phyloP scores from a whole-genome alignment of 169 alveolate genomes.

The Toxoplasma gondii region DNA sequence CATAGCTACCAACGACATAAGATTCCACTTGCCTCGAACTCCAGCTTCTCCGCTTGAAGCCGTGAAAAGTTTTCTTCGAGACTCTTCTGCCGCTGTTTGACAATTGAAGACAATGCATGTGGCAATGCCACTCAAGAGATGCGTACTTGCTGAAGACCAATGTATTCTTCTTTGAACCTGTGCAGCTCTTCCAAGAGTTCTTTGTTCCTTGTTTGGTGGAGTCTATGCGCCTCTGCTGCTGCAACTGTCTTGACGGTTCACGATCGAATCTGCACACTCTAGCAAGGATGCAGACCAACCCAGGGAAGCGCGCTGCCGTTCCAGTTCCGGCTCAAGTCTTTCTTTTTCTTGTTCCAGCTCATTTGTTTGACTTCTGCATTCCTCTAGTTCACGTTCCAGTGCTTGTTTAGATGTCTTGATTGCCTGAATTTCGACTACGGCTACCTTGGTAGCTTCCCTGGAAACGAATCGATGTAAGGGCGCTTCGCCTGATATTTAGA shows the following conservation, averaged over 20 bases:
- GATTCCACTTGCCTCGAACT: constrained; percentile 19
- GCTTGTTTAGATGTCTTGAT: neutral
- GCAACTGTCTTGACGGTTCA: neutral
- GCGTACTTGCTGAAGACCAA: neutral
- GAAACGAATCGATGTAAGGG: neutral
- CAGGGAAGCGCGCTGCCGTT: neutral
- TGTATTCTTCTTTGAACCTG: neutral
- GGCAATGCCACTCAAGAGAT: neutral
- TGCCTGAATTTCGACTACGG: neutral
- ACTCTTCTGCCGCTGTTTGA: neutral
- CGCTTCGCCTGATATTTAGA: neutral
- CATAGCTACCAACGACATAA: neutral
- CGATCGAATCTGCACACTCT: neutral
- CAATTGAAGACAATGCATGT: neutral
- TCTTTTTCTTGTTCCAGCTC: neutral
- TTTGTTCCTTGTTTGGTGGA: neutral
- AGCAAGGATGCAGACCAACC: neutral
- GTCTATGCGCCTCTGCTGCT: neutral
- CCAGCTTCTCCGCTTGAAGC: neutral
- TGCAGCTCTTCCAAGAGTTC: neutral
- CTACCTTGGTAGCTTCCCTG: constrained; percentile 4
- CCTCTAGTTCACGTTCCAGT: neutral
- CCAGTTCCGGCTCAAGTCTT: constrained; percentile 17
- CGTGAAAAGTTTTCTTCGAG: neutral
- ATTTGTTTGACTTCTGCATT: neutral